Conservation (phyloP, 495 filamentous ascomycete genomes). For the Bombardia bombarda region DNA sequence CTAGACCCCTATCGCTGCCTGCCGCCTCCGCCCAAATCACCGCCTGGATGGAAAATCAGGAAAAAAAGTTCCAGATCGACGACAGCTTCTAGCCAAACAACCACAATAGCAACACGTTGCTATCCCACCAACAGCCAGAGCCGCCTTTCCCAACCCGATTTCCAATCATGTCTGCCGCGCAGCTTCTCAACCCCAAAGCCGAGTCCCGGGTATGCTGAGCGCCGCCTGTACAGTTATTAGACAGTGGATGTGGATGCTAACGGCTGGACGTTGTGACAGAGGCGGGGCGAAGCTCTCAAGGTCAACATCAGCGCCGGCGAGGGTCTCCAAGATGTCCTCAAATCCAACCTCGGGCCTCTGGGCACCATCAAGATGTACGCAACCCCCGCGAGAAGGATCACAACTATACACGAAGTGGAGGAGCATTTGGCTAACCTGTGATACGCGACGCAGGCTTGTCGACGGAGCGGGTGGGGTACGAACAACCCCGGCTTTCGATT, state of each 20-base stretch:
- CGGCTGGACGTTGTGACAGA: slow-evolving; percentile 40
- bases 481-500: slow-evolving; percentile 5
- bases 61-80: slow-evolving; percentile 30
- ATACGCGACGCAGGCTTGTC: slow-evolving; percentile 59
- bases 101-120: slow-evolving; percentile 8
- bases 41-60: slow-evolving; percentile 16
- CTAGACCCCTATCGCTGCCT: slow-evolving; percentile 19
- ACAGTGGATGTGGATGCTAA: slow-evolving; percentile 21
- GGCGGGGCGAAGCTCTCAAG: slow-evolving; percentile 87
- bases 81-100: slow-evolving; percentile 16
- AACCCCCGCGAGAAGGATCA: background rate
- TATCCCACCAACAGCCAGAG: slow-evolving; percentile 4
- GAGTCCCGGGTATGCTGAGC: slow-evolving; percentile 74
- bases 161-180: slow-evolving; percentile 72
- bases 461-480: slow-evolving; percentile 88
- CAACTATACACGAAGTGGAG: no score
- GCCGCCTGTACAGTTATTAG: no score
- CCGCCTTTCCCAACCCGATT: slow-evolving; percentile 5
- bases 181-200: slow-evolving; percentile 96
- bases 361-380: slow-evolving; percentile 94
- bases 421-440: slow-evolving; percentile 17
- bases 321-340: slow-evolving; percentile 90
- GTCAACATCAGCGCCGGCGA: slow-evolving; percentile 97
- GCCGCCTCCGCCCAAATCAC: slow-evolving; percentile 18
- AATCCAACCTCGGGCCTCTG: slow-evolving; percentile 88